A percentile compares a stretch with the other conserved stretches of the same genome.
These are phyloP conservation scores for Delphinella strobiligena DNA, from an alignment of 2,329 filamentous ascomycete species.

Conservation along the genomic window DNA sequence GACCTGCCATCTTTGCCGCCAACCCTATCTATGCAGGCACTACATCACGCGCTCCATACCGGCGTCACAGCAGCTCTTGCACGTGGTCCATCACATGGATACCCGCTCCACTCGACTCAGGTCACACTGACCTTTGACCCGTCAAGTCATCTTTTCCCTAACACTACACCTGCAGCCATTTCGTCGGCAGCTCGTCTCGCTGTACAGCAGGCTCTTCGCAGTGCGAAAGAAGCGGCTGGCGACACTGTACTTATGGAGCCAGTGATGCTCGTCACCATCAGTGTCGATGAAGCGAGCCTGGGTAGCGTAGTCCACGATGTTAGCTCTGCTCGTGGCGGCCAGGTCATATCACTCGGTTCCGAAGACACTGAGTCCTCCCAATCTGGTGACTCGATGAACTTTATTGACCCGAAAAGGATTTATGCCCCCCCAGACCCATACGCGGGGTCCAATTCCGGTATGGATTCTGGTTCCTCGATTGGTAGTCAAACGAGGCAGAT, in stretches of 20 bases:
- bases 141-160: constrained; percentile 49
- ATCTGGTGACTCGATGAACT: constrained; percentile 20
- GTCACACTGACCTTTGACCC: constrained; percentile 61
- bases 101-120: constrained; percentile 65
- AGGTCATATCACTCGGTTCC: constrained; percentile 58
- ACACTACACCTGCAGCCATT: constrained; percentile 53
- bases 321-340: constrained; percentile 58
- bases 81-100: constrained; percentile 68
- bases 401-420: constrained; percentile 60
- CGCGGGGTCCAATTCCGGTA: constrained; percentile 24
- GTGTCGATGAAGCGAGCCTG: constrained; percentile 69
- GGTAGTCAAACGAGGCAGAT: constrained; percentile 42
- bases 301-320: constrained; percentile 77
- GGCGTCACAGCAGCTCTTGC: constrained; percentile 75
- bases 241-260: constrained; percentile 71
- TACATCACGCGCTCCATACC: constrained; percentile 53
- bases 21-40: constrained; percentile 36
- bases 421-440: constrained; percentile 88
- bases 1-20: constrained; percentile 41
- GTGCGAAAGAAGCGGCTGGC: constrained; percentile 39
- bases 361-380: constrained; percentile 18
- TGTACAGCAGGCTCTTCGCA: constrained; percentile 56
- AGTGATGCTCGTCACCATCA: constrained; percentile 82
- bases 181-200: constrained; percentile 58
- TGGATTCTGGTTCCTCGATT: constrained; percentile 10